phyloP scores from a whole-genome alignment of 2,329 filamentous ascomycete species.

The Colletotrichum coccodes region DNA sequence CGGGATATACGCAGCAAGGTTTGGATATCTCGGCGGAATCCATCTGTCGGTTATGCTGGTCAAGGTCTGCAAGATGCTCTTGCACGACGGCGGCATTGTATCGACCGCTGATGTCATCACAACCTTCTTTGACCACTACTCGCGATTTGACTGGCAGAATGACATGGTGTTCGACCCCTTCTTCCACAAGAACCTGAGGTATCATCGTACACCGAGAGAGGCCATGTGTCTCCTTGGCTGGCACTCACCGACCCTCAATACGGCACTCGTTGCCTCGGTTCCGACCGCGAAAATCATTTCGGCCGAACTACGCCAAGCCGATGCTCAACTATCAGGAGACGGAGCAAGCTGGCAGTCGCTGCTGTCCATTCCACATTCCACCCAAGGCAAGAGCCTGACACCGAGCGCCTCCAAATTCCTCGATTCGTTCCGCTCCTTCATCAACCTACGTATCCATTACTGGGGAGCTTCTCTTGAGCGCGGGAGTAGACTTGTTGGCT shows the following conservation, averaged over 20 bases:
- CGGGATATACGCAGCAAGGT: slow-evolving; percentile 72
- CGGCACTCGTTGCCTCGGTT: slow-evolving; percentile 62
- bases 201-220: slow-evolving; percentile 66
- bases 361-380: slow-evolving; percentile 36
- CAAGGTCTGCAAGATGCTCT: slow-evolving; percentile 66
- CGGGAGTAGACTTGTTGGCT: slow-evolving; percentile 67
- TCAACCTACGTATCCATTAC: slow-evolving; percentile 71
- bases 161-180: slow-evolving; percentile 68
- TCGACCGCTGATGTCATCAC: slow-evolving; percentile 62
- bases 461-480: slow-evolving; percentile 69
- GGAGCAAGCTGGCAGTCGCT: slow-evolving; percentile 55
- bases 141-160: slow-evolving; percentile 66
- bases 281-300: slow-evolving; percentile 63
- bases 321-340: slow-evolving; percentile 47
- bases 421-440: slow-evolving; percentile 60
- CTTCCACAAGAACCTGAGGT: slow-evolving; percentile 62
- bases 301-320: slow-evolving; percentile 61
- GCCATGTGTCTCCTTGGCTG: slow-evolving; percentile 72
- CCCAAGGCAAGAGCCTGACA: background rate
- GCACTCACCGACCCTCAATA: slow-evolving; percentile 70
- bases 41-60: slow-evolving; percentile 72
- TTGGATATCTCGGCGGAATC: slow-evolving; percentile 73
- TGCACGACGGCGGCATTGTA: slow-evolving; percentile 44
- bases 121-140: slow-evolving; percentile 73
- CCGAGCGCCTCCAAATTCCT: slow-evolving; percentile 59